Evolutionary conservation across 1,284 basidiomycete species (phyloP).

Genomic region (Abortiporus biennis): DNA sequence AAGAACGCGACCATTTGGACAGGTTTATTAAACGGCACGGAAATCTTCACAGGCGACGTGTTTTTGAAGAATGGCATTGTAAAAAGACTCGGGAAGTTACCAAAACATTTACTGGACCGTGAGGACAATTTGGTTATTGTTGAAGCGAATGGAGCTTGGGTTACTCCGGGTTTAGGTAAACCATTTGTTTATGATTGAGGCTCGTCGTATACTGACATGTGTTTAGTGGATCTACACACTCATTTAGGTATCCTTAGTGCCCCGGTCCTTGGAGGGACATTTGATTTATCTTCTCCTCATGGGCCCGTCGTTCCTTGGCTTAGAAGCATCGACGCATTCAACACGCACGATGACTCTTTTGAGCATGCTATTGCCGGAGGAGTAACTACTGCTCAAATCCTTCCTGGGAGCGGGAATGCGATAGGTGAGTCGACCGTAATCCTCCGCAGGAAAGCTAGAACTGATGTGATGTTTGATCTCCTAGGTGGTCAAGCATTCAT

Average conservation of each 20-base stretch:
- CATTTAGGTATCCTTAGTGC: constrained; percentile 49
- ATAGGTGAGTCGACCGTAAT: constrained; percentile 37
- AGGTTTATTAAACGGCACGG: constrained; percentile 26
- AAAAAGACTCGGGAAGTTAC: constrained; percentile 21
- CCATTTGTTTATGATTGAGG: neutral
- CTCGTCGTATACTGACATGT: neutral
- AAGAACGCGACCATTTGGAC: constrained; percentile 63
- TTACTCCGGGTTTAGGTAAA: constrained; percentile 30
- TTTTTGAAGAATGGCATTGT: constrained; percentile 32
- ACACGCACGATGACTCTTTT: constrained; percentile 45
- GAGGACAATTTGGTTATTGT: constrained; percentile 18
- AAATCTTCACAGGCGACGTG: constrained; percentile 27
- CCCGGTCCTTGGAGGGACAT: constrained; percentile 26
- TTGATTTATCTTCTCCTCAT: constrained; percentile 34
- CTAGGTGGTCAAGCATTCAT: constrained; percentile 41
- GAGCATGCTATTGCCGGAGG: constrained; percentile 49
- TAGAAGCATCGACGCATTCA: constrained; percentile 42
- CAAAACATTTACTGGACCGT: constrained; percentile 7
- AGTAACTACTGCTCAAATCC: constrained; percentile 64
- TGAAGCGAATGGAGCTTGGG: constrained; percentile 29
- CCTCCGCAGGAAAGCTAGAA: neutral
- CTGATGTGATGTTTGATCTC: neutral
- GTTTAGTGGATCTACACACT: constrained; percentile 56
- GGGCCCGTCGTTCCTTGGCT: constrained; percentile 44
- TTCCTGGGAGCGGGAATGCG: constrained; percentile 52